These are phyloP conservation scores for Talaromyces trachyspermus DNA, from an alignment of 495 filamentous ascomycete species.

Conservation along the genomic window DNA sequence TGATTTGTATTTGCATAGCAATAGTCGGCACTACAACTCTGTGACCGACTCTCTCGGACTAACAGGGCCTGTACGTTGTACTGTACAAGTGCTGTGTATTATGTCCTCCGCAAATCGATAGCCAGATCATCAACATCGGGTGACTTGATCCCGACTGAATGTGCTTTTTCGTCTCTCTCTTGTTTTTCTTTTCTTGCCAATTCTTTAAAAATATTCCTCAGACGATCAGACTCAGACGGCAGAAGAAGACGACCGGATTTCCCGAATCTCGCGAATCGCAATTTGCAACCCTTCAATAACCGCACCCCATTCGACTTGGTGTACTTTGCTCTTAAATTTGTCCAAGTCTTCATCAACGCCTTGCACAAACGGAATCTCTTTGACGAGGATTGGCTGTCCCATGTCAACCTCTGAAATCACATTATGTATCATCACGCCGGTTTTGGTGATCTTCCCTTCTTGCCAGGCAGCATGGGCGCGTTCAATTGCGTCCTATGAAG, in stretches of 20 bases:
- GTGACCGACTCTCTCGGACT: too few relatives aligned
- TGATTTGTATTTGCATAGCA: too few relatives aligned
- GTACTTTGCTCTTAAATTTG: slow-evolving; percentile 62
- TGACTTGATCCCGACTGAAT: not conserved
- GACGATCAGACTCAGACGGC: too few relatives aligned
- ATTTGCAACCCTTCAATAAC: slow-evolving; percentile 62
- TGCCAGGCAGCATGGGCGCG: slow-evolving; percentile 70
- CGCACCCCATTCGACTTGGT: slow-evolving; percentile 59
- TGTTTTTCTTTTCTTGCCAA: not conserved
- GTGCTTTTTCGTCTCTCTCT: too few relatives aligned
- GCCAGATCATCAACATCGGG: too few relatives aligned
- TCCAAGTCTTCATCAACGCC: slow-evolving; percentile 55
- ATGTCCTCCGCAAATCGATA: too few relatives aligned
- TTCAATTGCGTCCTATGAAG: slow-evolving; percentile 58
- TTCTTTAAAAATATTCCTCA: slow-evolving; percentile 11
- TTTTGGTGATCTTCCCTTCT: slow-evolving; percentile 64
- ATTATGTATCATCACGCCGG: slow-evolving; percentile 91
- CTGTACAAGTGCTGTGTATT: too few relatives aligned
- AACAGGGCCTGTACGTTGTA: too few relatives aligned
- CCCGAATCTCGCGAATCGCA: slow-evolving; percentile 40
- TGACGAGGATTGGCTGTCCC: slow-evolving; percentile 64
- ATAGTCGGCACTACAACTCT: too few relatives aligned
- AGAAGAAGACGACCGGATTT: slow-evolving; percentile 8
- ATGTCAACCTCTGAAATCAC: slow-evolving; percentile 81
- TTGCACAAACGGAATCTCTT: slow-evolving; percentile 61